A percentile compares a stretch with the other conserved stretches of the same genome.
Evolutionary conservation across 371 early-diverging fungal species (phyloP).

Genomic region (Apophysomyces ossiformis): DNA sequence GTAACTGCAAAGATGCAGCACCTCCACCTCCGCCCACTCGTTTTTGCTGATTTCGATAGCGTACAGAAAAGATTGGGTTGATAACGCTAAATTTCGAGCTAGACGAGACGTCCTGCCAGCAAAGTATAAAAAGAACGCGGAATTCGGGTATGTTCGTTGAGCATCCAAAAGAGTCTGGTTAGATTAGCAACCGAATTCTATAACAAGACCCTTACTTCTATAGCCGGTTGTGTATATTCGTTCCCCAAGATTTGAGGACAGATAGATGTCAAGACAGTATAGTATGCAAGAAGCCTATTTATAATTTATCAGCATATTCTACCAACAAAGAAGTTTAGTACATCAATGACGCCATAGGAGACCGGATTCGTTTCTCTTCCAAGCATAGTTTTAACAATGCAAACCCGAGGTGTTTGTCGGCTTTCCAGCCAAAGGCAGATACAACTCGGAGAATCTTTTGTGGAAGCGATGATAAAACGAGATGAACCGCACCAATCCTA

Average conservation of each 20-base stretch:
- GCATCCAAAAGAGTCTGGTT: constrained; percentile 58
- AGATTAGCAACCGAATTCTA: not conserved
- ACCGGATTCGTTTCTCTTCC: constrained; percentile 61
- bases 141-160: constrained; percentile 60
- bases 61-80: constrained; percentile 53
- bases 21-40: constrained; percentile 60
- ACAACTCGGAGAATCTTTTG: constrained; percentile 65
- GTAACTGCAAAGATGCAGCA: constrained; percentile 56
- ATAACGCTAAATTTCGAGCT: constrained; percentile 50
- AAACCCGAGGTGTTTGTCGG: constrained; percentile 67
- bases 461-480: constrained; percentile 63
- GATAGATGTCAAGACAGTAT: constrained; percentile 46
- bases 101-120: constrained; percentile 63
- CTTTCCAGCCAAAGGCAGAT: constrained; percentile 67
- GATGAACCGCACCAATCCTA: constrained; percentile 69
- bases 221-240: constrained; percentile 58
- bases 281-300: constrained; percentile 50
- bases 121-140: constrained; percentile 68
- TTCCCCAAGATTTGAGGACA: constrained; percentile 49
- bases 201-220: constrained; percentile 41
- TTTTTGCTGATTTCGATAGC: constrained; percentile 56
- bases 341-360: constrained; percentile 69
- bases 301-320: not conserved
- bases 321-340: constrained; percentile 16
- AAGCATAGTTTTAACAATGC: constrained; percentile 59